These are phyloP conservation scores for Pyrenochaeta sp. DNA, from an alignment of 2,329 filamentous ascomycete species.

Conservation along the genomic window DNA sequence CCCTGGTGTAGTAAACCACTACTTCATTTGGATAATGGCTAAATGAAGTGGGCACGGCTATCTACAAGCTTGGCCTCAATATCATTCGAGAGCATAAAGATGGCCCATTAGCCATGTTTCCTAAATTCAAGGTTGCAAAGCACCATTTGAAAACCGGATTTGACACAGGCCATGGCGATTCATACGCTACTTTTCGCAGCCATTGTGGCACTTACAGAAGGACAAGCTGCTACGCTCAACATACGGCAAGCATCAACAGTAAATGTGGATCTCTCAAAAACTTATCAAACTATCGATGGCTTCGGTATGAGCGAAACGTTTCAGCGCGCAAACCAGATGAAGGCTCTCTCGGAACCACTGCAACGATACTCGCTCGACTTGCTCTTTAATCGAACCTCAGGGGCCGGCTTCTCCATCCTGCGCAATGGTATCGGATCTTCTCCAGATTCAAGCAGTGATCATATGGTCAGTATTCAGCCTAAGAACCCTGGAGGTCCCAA, in stretches of 20 bases:
- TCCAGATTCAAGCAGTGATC: conserved; percentile 54
- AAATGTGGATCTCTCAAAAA: conserved; percentile 54
- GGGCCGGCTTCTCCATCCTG: conserved; percentile 56
- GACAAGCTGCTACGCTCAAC: conserved; percentile 9
- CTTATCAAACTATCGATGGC: conserved; percentile 58
- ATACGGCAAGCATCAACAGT: conserved; percentile 39
- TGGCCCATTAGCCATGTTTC: not conserved
- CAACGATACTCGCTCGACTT: conserved; percentile 55
- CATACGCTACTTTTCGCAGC: conserved; percentile 3
- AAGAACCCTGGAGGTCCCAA: conserved; percentile 34
- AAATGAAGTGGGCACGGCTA: not conserved
- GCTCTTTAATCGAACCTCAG: conserved; percentile 57
- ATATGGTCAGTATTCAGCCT: conserved; percentile 42
- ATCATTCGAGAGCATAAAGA: not conserved
- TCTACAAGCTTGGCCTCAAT: conserved; percentile 2
- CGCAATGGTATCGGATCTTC: conserved; percentile 58
- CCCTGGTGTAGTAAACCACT: too few relatives aligned
- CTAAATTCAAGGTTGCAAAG: not conserved
- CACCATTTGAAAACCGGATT: not conserved
- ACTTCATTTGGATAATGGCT: conserved; percentile 6
- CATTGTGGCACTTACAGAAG: conserved; percentile 10
- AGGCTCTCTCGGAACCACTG: conserved; percentile 47
- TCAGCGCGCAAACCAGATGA: conserved; percentile 57
- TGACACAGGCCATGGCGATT: conserved; percentile 11
- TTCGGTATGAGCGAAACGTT: conserved; percentile 59